phyloP scores from a whole-genome alignment of 1,139 yeast species.

The Wickerhamiella infanticola region DNA sequence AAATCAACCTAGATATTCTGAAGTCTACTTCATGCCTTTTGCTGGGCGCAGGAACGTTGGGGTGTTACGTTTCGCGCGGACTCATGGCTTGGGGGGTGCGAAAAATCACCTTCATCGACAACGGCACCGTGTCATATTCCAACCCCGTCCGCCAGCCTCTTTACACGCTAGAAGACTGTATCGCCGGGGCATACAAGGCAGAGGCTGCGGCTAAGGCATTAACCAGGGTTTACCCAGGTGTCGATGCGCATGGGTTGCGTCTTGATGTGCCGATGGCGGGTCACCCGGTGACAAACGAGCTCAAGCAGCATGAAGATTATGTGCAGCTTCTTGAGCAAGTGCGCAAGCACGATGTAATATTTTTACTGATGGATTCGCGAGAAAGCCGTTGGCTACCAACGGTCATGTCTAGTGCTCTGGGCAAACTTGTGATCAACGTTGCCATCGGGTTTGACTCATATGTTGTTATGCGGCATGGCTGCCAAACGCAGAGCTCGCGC shows the following conservation, averaged over 20 bases:
- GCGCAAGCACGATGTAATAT: conserved; percentile 56
- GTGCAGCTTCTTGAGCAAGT: conserved; percentile 39
- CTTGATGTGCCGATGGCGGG: conserved; percentile 94
- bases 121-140: conserved; percentile 73
- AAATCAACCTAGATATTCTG: conserved; percentile 49
- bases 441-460: conserved; percentile 92
- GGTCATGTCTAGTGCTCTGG: conserved; percentile 47
- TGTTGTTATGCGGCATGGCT: conserved; percentile 86
- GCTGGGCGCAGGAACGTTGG: conserved; percentile 94
- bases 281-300: conserved; percentile 52
- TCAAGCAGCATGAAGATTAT: conserved; percentile 35
- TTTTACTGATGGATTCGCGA: conserved; percentile 78
- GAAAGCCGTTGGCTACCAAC: conserved; percentile 97
- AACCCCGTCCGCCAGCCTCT: conserved; percentile 93
- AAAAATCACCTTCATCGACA: conserved; percentile 75
- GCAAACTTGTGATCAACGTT: conserved; percentile 70
- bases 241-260: conserved; percentile 42
- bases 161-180: conserved; percentile 61
- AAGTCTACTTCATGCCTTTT: conserved; percentile 48
- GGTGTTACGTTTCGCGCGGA: conserved; percentile 77
- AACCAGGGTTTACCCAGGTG: conserved; percentile 62
- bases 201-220: conserved; percentile 58
- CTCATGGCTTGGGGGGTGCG: conserved; percentile 90
- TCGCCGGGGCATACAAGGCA: conserved; percentile 55
- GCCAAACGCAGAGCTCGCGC: conserved; percentile 15